These are phyloP conservation scores for Pichia thaimueangensis DNA, from an alignment of 805 yeast species.

Conservation along the genomic window DNA sequence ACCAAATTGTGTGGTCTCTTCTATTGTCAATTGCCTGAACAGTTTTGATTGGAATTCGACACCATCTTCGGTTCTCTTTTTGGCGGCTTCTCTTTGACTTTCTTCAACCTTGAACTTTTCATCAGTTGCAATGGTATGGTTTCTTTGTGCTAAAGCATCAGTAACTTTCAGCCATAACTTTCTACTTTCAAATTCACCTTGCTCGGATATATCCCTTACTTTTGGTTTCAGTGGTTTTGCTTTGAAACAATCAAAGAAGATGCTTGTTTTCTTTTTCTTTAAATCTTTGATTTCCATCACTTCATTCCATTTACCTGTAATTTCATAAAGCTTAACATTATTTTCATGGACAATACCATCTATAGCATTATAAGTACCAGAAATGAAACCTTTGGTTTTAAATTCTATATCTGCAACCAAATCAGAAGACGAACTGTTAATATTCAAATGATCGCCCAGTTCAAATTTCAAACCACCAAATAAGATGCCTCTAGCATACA, in stretches of 20 bases:
- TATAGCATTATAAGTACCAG: constrained; percentile 88
- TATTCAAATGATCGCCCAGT: constrained; percentile 84
- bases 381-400: constrained; percentile 88
- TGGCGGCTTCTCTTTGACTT: constrained; percentile 70
- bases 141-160: constrained; percentile 69
- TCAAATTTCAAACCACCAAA: constrained; percentile 88
- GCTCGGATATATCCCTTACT: constrained; percentile 75
- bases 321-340: constrained; percentile 53
- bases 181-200: constrained; percentile 75
- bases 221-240: constrained; percentile 53
- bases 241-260: constrained; percentile 55
- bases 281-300: constrained; percentile 60
- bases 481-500: constrained; percentile 88
- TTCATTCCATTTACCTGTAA: constrained; percentile 93
- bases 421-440: constrained; percentile 54
- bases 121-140: constrained; percentile 80
- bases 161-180: constrained; percentile 78
- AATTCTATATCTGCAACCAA: constrained; percentile 80
- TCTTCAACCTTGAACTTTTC: constrained; percentile 86
- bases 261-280: constrained; percentile 33
- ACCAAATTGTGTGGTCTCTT: constrained; percentile 24
- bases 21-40: constrained; percentile 45
- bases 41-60: constrained; percentile 75
- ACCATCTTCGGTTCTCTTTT: constrained; percentile 69
- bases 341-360: constrained; percentile 61